Percentiles rank a stretch among this genome's conserved stretches.
These are phyloP conservation scores for Iris macrosiphon DNA, from an alignment of 106 monocot species.

Conservation along the genomic window DNA sequence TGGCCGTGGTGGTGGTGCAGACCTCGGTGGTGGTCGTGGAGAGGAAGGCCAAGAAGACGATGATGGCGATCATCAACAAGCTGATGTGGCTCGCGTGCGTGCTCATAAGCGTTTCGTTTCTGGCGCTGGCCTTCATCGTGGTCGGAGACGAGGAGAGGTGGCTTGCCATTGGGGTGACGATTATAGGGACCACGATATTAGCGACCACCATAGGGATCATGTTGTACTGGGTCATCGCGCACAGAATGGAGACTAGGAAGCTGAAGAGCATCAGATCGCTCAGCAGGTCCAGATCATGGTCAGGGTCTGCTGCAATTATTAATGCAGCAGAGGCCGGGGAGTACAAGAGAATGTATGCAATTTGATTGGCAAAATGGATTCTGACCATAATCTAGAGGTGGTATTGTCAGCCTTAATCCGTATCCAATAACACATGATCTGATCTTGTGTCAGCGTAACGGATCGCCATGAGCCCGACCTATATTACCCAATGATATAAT, in stretches of 20 bases:
- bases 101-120: slow-evolving; percentile 51
- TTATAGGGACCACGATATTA: slow-evolving; percentile 56
- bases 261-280: slow-evolving; percentile 39
- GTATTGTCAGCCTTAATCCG: too few relatives aligned
- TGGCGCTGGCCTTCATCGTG: slow-evolving; percentile 66
- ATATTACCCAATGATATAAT: too few relatives aligned
- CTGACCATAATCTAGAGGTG: too few relatives aligned
- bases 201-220: slow-evolving; percentile 52
- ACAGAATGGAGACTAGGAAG: slow-evolving; percentile 56
- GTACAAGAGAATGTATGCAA: slow-evolving; percentile 63
- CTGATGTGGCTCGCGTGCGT: slow-evolving; percentile 85
- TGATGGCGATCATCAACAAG: slow-evolving; percentile 80
- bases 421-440: too few relatives aligned
- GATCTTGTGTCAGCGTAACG: too few relatives aligned
- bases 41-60: slow-evolving; percentile 68
- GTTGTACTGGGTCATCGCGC: slow-evolving; percentile 57
- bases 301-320: slow-evolving; percentile 33
- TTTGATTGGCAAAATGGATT: too few relatives aligned
- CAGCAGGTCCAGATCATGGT: slow-evolving; percentile 37
- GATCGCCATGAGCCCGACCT: too few relatives aligned
- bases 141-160: slow-evolving; percentile 40
- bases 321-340: slow-evolving; percentile 43
- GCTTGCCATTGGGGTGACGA: slow-evolving; percentile 57
- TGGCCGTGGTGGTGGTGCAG: slow-evolving; percentile 85
- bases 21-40: slow-evolving; percentile 76